phyloP scores from a whole-genome alignment of 306 rosid genomes.

The Begonia masoniana region DNA sequence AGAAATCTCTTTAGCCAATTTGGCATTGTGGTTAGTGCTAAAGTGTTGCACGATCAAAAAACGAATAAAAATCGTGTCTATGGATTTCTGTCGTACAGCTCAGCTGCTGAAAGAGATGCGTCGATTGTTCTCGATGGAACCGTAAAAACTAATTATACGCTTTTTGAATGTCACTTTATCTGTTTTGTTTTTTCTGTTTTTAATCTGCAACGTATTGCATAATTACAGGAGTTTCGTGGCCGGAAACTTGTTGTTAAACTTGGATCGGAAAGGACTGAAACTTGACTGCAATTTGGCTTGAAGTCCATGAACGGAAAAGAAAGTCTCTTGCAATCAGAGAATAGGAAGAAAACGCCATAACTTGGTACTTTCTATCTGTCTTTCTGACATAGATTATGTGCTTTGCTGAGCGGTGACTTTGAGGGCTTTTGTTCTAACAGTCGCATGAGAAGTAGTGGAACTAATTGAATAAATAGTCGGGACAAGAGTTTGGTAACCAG shows the following conservation, averaged over 20 bases:
- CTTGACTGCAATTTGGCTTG: slow-evolving; percentile 7
- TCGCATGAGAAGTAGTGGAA: no score
- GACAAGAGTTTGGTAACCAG: no score
- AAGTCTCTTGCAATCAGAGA: no score
- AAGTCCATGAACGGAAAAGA: no score
- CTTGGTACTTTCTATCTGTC: no score
- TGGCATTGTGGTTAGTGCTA: slow-evolving; percentile 46
- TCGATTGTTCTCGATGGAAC: slow-evolving; percentile 36
- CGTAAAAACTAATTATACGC: slow-evolving; percentile 13
- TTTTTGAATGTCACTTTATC: not conserved
- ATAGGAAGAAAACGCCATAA: no score
- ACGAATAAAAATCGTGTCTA: slow-evolving; percentile 29
- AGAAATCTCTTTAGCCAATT: slow-evolving; percentile 34
- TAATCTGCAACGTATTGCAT: not conserved
- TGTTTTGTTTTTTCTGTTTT: not conserved
- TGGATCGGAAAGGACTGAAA: slow-evolving; percentile 13
- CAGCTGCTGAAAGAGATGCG: slow-evolving; percentile 34
- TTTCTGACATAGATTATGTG: no score
- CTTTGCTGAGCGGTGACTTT: no score
- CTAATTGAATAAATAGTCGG: no score
- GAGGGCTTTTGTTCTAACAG: no score
- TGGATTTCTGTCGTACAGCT: slow-evolving; percentile 44
- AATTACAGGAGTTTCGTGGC: slow-evolving; percentile 40
- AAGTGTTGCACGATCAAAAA: slow-evolving; percentile 37
- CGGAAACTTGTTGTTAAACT: slow-evolving; percentile 38